Evolutionary conservation across 75 land plant genomes (phyloP).

Genomic region (Chamaecyparis obtusa): DNA sequence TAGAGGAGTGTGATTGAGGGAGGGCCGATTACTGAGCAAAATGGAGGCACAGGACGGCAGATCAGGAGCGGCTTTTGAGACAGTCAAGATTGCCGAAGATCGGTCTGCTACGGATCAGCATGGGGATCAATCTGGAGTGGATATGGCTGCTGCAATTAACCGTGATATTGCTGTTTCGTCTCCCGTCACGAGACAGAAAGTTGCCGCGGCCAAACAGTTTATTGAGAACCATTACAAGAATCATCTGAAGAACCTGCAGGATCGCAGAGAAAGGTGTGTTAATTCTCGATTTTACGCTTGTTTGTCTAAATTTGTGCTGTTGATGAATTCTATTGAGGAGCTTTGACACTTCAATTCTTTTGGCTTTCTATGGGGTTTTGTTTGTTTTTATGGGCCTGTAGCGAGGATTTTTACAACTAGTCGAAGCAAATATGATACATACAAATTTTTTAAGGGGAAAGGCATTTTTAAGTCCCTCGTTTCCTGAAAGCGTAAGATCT

Average conservation of each 20-base stretch:
- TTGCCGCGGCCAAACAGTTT: conserved; percentile 64
- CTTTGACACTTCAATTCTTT: neutral
- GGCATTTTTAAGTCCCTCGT: neutral
- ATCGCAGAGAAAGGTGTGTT: conserved; percentile 60
- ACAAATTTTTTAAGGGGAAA: neutral
- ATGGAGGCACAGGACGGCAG: conserved; percentile 25
- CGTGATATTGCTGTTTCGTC: conserved; percentile 43
- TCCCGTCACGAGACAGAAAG: conserved; percentile 61
- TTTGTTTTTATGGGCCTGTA: neutral
- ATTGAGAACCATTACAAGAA: conserved; percentile 67
- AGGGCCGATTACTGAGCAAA: neutral
- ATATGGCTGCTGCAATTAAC: neutral
- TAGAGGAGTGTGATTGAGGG: neutral
- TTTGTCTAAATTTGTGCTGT: neutral
- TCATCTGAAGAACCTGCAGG: conserved; percentile 61
- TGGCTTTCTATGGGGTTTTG: neutral
- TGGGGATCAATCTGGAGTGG: conserved; percentile 10
- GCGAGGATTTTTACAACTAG: too few relatives aligned
- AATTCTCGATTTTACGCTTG: neutral
- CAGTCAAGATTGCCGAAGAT: conserved; percentile 26
- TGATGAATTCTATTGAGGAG: neutral
- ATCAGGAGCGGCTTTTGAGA: conserved; percentile 22
- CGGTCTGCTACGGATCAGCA: conserved; percentile 7
- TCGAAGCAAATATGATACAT: neutral
- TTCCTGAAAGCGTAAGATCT: neutral